Conservation (phyloP, 306 rosid genomes). For the Albizia julibrissin region DNA sequence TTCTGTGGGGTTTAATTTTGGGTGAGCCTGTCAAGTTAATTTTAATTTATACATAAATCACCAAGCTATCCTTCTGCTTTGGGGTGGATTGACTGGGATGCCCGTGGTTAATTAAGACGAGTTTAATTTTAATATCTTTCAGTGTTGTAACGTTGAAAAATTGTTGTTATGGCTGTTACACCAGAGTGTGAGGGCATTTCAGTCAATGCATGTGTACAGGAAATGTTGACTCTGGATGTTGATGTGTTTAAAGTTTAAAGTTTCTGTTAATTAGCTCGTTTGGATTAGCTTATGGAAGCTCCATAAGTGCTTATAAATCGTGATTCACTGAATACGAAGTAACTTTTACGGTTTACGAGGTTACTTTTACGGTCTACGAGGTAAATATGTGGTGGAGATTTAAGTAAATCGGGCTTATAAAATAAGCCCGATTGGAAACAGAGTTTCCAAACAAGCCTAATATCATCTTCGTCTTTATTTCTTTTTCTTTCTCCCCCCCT, state of each 20-base stretch:
- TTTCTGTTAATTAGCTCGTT: too few relatives aligned
- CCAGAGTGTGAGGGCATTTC: slow-evolving; percentile 41
- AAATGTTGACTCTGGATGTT: slow-evolving; percentile 47
- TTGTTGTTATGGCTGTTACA: slow-evolving; percentile 19
- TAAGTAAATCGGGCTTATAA: too few relatives aligned
- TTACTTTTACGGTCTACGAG: too few relatives aligned
- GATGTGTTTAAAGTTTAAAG: slow-evolving; percentile 11
- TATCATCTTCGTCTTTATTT: slow-evolving; percentile 30
- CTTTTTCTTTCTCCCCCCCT: not conserved
- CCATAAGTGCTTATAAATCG: too few relatives aligned
- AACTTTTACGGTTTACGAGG: too few relatives aligned
- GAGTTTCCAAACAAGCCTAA: too few relatives aligned
- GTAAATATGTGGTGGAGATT: too few relatives aligned
- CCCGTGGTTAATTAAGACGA: not conserved
- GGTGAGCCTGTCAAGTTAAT: slow-evolving; percentile 5
- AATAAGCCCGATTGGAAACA: too few relatives aligned
- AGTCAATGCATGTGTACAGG: slow-evolving; percentile 55
- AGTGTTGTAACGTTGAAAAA: slow-evolving; percentile 15
- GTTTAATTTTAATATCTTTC: not conserved
- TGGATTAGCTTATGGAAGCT: too few relatives aligned
- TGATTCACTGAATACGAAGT: too few relatives aligned
- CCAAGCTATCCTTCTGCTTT: slow-evolving; percentile 34
- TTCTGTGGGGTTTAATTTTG: not conserved
- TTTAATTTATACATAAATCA: not conserved
- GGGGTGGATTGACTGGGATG: slow-evolving; percentile 23